A percentile compares a stretch with the other conserved stretches of the same genome.
Evolutionary conservation across 331 rosid genomes (phyloP).

Genomic region (Malus hybrid): DNA sequence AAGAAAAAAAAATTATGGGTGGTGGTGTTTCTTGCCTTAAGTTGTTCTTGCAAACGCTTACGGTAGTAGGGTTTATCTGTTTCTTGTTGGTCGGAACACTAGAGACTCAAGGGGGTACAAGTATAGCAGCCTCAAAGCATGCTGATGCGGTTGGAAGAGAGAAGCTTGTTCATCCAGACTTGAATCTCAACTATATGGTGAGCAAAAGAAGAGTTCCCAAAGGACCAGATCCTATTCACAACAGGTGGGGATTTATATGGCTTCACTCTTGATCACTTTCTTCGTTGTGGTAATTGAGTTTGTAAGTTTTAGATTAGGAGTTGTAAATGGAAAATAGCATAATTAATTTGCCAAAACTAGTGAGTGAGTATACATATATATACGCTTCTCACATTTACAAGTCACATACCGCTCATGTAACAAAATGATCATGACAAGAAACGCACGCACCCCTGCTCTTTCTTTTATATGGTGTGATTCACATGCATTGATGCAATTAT

Average conservation of each 20-base stretch:
- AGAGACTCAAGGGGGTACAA: constrained; percentile 19
- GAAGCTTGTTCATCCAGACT: constrained; percentile 35
- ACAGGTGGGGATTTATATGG: constrained; percentile 40
- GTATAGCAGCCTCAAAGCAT: background rate
- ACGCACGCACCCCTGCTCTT: background rate
- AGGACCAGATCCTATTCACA: constrained; percentile 94
- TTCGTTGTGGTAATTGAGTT: background rate
- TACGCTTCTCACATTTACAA: background rate
- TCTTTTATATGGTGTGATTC: background rate
- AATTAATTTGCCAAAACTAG: background rate
- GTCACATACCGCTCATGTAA: background rate
- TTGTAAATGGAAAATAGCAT: background rate
- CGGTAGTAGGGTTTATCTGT: constrained; percentile 42
- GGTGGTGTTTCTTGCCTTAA: constrained; percentile 22
- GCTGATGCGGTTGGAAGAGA: constrained; percentile 14
- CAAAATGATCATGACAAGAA: background rate
- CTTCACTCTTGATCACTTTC: background rate
- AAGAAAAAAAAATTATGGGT: constrained; percentile 17
- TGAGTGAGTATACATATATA: background rate
- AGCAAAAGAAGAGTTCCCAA: constrained; percentile 87
- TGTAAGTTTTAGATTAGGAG: background rate
- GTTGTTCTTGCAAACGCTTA: constrained; percentile 34
- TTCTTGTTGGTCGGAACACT: constrained; percentile 39
- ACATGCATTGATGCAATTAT: background rate
- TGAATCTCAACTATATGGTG: constrained; percentile 55